These are phyloP conservation scores for Ceratocystis variospora DNA, from an alignment of 2,329 filamentous ascomycete species.

Conservation along the genomic window DNA sequence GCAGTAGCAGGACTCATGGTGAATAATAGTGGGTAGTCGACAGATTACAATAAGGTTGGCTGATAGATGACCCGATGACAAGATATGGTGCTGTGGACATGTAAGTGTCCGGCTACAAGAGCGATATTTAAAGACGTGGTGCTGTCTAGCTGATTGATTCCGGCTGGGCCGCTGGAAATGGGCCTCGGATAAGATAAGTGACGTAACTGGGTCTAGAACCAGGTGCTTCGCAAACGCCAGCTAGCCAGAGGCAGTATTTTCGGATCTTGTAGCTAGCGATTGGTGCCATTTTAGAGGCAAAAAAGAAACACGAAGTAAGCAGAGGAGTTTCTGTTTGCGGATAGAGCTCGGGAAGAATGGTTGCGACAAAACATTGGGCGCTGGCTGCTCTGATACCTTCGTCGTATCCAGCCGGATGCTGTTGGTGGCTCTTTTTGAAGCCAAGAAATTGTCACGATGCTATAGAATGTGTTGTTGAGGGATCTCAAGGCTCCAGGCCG, in stretches of 20 bases:
- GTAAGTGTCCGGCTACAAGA: neutral
- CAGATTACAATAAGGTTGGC: constrained; percentile 7
- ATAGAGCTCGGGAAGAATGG: neutral
- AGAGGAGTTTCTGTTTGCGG: neutral
- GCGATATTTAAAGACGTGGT: neutral
- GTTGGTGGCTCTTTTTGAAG: neutral
- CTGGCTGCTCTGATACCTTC: neutral
- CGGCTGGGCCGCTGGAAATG: neutral
- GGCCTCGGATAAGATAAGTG: neutral
- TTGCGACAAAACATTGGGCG: neutral
- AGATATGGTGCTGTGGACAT: neutral
- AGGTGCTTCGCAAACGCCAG: neutral
- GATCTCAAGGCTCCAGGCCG: neutral
- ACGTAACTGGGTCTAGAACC: neutral
- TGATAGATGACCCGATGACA: neutral
- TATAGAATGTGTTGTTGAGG: neutral
- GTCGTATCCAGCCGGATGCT: neutral
- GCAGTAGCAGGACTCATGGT: constrained; percentile 5
- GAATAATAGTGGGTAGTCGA: neutral
- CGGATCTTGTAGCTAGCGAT: neutral
- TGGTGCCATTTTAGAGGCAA: neutral
- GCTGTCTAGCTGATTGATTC: neutral
- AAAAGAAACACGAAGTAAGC: neutral
- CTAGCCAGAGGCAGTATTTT: neutral
- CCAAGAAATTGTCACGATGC: neutral